Evolutionary conservation across 768 basidiomycete genomes (phyloP).

Genomic region (Russula sp.): DNA sequence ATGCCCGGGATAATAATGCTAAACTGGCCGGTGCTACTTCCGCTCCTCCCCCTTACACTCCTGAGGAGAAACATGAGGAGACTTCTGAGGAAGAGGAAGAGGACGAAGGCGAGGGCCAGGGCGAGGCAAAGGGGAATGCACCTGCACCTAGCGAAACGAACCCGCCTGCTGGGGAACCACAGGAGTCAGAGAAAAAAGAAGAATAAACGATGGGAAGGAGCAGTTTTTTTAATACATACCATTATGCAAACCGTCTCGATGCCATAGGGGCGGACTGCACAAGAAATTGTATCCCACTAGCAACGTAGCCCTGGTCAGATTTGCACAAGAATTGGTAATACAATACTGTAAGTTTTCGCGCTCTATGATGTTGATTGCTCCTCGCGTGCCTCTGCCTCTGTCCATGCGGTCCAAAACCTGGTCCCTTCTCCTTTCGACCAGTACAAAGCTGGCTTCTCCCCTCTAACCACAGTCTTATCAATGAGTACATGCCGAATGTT

Average conservation of each 20-base stretch:
- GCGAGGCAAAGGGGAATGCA: conserved; percentile 35
- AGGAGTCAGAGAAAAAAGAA: conserved; percentile 39
- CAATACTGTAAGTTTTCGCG: conserved; percentile 22
- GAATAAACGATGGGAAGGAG: conserved; percentile 17
- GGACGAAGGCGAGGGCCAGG: conserved; percentile 35
- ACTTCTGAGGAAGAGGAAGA: conserved; percentile 31
- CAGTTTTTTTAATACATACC: conserved; percentile 27
- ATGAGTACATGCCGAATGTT: conserved; percentile 81
- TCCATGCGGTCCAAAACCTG: conserved; percentile 76
- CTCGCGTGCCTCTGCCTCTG: conserved; percentile 53
- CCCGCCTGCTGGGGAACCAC: conserved; percentile 35
- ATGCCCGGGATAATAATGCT: conserved; percentile 69
- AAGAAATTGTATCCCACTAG: conserved; percentile 18
- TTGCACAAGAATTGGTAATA: conserved; percentile 24
- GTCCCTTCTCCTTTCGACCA: conserved; percentile 68
- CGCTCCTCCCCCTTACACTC: conserved; percentile 35
- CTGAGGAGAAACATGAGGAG: conserved; percentile 38
- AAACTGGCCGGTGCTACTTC: conserved; percentile 34
- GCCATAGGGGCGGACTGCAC: conserved; percentile 7
- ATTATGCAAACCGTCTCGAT: conserved; percentile 16
- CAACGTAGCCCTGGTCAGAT: conserved; percentile 11
- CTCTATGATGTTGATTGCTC: conserved; percentile 19
- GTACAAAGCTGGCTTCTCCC: conserved; percentile 62
- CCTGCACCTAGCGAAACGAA: conserved; percentile 32
- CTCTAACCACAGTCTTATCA: conserved; percentile 65